phyloP scores from a whole-genome alignment of 139 green algal genomes.

The Volvox africanus region DNA sequence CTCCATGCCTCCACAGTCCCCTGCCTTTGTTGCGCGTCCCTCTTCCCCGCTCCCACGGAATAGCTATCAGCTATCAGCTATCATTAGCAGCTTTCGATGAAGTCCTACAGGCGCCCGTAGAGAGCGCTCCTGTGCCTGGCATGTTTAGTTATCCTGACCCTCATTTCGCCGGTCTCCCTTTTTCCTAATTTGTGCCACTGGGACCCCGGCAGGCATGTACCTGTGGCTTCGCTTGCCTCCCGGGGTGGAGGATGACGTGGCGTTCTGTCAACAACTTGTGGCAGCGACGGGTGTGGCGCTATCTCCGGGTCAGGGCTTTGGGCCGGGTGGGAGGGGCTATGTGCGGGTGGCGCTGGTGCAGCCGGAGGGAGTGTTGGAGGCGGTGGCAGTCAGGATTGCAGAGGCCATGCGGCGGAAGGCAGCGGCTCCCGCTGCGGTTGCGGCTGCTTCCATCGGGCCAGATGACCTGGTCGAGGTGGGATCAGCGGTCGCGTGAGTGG shows the following conservation, averaged over 20 bases:
- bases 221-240: conserved; percentile 59
- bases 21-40: no score
- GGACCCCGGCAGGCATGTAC: conserved; percentile 63
- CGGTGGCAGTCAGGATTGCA: conserved; percentile 34
- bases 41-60: no score
- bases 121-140: no score
- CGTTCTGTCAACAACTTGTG: conserved; percentile 60
- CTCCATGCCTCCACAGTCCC: no score
- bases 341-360: conserved; percentile 66
- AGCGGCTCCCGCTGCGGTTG: background rate
- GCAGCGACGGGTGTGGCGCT: conserved; percentile 58
- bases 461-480: background rate
- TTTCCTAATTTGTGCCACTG: no score
- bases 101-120: no score
- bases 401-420: background rate
- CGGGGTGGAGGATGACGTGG: conserved; percentile 43
- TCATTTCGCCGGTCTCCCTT: no score
- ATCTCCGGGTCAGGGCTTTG: conserved; percentile 61
- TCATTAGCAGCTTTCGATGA: no score
- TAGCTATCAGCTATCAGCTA: no score
- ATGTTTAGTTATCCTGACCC: no score
- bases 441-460: background rate
- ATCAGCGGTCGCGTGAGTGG: background rate
- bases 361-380: conserved; percentile 45
- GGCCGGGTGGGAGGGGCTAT: conserved; percentile 56